Evolutionary conservation across 2,329 filamentous ascomycete species (phyloP), one percentile per base, ranked within the genome.

Genomic region (Stagonosporopsis chrysanthemi): DNA sequence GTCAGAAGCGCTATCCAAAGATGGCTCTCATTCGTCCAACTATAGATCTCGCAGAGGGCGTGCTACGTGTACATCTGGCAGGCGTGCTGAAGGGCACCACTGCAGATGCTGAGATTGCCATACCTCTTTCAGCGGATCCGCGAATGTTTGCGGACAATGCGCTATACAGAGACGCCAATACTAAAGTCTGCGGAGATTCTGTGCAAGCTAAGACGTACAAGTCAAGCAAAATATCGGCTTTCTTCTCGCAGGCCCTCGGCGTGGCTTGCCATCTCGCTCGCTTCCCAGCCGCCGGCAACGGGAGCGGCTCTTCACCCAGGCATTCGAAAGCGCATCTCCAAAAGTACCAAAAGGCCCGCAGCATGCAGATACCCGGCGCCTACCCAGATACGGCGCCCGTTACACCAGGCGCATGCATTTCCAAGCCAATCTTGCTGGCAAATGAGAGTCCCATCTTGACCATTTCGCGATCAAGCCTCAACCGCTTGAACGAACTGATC

Each of bases 361-460:
- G 47, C 44, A 65, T 66, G 61, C 69, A 67, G 44, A 78, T 86
- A 68, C 84, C 84, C 8, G 83, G 83, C 4, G 80, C 82, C 19
- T 87, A 85, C 60, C 84, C 84, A 64, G 73, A 75, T 60, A 58
- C 69, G n/a, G 63, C 28, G 76, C 38, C 79, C 82, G 1, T 65
- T 48, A 67, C 63, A 63, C 66, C 82, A 83, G 17, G 85, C 82
- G 19, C 84, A 83, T 8, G 82, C 83, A 64, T 69, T 65, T 72
- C 73, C 51, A 74, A 83, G 48, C 84, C 87, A 3, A 92, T 98
- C 31, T 79, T 95, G 0, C 80, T 99, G 3, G 90, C 93, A 23
- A 99, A 99, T 73, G 95, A 98, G 76, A 96, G 92, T 50, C 94
- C 95, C 0, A 96, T 99, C 41, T 83, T 99, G 0, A 85, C 91